Evolutionary conservation across 2,329 filamentous ascomycete genomes (phyloP), one percentile per base, ranked within the genome.

Genomic region (Clonostachys byssicola): DNA sequence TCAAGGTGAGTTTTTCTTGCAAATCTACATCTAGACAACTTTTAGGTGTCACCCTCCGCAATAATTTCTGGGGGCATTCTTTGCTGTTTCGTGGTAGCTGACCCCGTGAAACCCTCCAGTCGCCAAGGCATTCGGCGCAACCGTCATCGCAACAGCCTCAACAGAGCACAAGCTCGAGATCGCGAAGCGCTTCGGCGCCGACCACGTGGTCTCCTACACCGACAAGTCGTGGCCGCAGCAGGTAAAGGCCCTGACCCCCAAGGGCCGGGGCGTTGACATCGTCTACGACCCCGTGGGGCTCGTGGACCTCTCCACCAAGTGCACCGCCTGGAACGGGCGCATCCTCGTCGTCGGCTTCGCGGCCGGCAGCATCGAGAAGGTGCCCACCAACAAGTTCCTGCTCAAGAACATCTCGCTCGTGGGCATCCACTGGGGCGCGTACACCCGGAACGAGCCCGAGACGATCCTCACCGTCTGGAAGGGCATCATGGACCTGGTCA

Each of bases 271-370:
- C 12, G 92, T 96, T 16, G 92, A 97, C 66, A 89, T 97, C 45
- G 92, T 97, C 18, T 97, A 90, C 70, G 92, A 97, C 65, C 91
- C 92, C 12, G 92, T 97, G 2, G 92, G 92, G 1, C 71, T 96
- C 62, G 89, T 96, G 44, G 90, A 95, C 54, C 79, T 83, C 61
- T 90, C 85, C 56, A 88, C 92, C 56, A 96, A 95, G 69, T 96
- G 92, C 70, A 89, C 87, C 5, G 88, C 90, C 5, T 97, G 91
- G 92, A 96, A 96, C 65, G 92, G 89, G 2, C 80, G 92, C 12
- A 77, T 97, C 47, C 70, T 96, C 40, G 83, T 97, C 6, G 85
- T 97, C 55, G 92, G 92, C 1, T 97, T 96, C 62, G 91, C 92
- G 1, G 69, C 65, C 2, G 69, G 69, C 35, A 76, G 74, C 44